A percentile compares a stretch with the other conserved stretches of the same genome.
Conservation (phyloP, 1,139 yeast species). For the Candida sanyaensis region DNA sequence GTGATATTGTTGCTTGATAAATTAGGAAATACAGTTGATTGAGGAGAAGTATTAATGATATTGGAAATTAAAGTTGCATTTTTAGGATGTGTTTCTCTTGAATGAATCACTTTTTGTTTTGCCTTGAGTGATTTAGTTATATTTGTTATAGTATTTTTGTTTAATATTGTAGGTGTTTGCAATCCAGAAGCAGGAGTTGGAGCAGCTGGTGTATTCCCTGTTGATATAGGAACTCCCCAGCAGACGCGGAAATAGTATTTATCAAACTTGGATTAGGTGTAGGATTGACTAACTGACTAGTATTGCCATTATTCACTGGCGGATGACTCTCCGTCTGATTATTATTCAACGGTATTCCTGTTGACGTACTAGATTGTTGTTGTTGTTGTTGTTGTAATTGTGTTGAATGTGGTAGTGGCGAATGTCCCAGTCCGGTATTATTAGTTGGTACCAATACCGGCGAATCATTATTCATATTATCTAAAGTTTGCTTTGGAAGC, state of each 20-base stretch:
- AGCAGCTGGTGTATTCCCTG: neutral
- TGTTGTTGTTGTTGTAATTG: too few relatives aligned
- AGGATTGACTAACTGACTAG: neutral
- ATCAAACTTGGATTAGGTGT: conserved; percentile 1
- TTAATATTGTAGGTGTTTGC: conserved; percentile 19
- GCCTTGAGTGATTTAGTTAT: conserved; percentile 44
- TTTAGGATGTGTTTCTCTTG: conserved; percentile 41
- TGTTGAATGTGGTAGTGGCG: neutral
- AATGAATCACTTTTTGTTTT: conserved; percentile 40
- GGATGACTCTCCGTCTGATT: neutral
- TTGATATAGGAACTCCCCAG: neutral
- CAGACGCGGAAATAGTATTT: neutral
- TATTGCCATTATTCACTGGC: neutral
- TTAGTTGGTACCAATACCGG: neutral
- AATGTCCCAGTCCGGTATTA: neutral
- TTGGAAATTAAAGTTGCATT: conserved; percentile 36
- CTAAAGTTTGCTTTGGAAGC: neutral
- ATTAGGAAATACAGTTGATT: conserved; percentile 27
- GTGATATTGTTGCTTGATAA: conserved; percentile 10
- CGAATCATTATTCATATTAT: neutral
- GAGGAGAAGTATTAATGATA: conserved; percentile 37
- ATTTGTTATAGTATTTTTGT: conserved; percentile 34
- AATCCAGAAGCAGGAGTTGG: conserved; percentile 3
- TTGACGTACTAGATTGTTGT: neutral
- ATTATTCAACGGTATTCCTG: neutral